These are phyloP conservation scores for Fusarium fracticaudum DNA, from an alignment of 2,329 filamentous ascomycete species.

Conservation along the genomic window DNA sequence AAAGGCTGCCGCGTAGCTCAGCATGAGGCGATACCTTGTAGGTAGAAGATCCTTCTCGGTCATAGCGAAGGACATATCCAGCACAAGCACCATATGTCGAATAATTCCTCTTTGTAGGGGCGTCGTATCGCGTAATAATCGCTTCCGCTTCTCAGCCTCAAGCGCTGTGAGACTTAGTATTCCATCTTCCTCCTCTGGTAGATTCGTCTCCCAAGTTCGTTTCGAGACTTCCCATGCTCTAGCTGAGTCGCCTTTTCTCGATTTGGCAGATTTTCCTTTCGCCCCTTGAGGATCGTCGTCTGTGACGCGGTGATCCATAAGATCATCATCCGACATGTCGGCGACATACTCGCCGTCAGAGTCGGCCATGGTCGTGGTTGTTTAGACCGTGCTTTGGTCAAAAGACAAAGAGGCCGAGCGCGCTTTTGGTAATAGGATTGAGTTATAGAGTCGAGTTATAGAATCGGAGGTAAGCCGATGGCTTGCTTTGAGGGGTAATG, in stretches of 20 bases:
- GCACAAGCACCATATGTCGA: conserved; percentile 88
- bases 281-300: conserved; percentile 48
- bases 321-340: conserved; percentile 72
- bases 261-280: conserved; percentile 42
- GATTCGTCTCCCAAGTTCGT: conserved; percentile 76
- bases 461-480: not conserved
- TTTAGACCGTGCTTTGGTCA: not conserved
- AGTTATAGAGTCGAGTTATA: not conserved
- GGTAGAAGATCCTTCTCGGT: conserved; percentile 92
- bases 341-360: conserved; percentile 77
- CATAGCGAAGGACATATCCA: conserved; percentile 96
- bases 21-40: conserved; percentile 82
- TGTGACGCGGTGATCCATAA: conserved; percentile 60
- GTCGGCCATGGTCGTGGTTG: conserved; percentile 66
- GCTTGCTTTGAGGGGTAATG: not conserved
- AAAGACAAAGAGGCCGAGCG: not conserved
- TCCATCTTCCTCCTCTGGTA: conserved; percentile 77
- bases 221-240: conserved; percentile 74
- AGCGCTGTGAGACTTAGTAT: conserved; percentile 80
- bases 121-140: conserved; percentile 90
- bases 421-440: not conserved
- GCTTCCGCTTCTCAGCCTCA: conserved; percentile 82
- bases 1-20: conserved; percentile 87
- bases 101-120: conserved; percentile 97
- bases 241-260: conserved; percentile 52